Conservation (phyloP, 2,329 filamentous ascomycete genomes). For the Sporothrix brasiliensis region DNA sequence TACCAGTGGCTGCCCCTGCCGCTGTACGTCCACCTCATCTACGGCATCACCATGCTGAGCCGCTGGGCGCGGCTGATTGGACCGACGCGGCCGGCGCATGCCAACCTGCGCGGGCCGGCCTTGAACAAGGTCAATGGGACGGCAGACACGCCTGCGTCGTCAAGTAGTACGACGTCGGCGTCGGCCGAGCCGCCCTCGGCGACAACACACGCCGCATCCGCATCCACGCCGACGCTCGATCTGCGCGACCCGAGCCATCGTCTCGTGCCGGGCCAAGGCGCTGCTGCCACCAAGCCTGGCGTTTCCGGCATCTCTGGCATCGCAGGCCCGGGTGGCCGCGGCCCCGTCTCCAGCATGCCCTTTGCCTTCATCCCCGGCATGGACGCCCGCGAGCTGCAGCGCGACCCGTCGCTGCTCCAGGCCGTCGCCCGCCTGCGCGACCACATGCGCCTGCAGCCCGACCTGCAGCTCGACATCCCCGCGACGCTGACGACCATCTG, state of each 20-base stretch:
- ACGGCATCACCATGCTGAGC: constrained; percentile 55
- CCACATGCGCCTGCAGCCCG: constrained; percentile 50
- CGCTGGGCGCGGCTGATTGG: constrained; percentile 55
- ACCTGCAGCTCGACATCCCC: constrained; percentile 50
- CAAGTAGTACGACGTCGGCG: not conserved
- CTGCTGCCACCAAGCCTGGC: not conserved
- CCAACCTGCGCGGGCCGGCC: constrained; percentile 5
- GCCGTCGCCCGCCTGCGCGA: constrained; percentile 49
- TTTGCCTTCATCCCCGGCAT: constrained; percentile 17
- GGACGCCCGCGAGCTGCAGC: constrained; percentile 37
- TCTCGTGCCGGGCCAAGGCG: constrained; percentile 31
- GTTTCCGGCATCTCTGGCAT: no score
- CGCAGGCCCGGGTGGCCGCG: no score
- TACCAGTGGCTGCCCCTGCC: constrained; percentile 54
- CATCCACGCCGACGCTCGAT: not conserved
- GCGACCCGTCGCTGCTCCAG: constrained; percentile 47
- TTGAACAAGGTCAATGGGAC: not conserved
- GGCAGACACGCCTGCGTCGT: not conserved
- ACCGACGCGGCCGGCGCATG: constrained; percentile 11
- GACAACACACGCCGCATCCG: not conserved
- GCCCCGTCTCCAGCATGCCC: not conserved
- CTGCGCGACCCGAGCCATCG: constrained; percentile 28
- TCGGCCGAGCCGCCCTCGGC: not conserved
- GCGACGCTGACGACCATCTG: constrained; percentile 49
- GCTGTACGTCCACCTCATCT: constrained; percentile 52